A percentile compares a stretch with the other conserved stretches of the same genome.
phyloP scores from a whole-genome alignment of 805 yeast species.

The Candida silvicultrix region DNA sequence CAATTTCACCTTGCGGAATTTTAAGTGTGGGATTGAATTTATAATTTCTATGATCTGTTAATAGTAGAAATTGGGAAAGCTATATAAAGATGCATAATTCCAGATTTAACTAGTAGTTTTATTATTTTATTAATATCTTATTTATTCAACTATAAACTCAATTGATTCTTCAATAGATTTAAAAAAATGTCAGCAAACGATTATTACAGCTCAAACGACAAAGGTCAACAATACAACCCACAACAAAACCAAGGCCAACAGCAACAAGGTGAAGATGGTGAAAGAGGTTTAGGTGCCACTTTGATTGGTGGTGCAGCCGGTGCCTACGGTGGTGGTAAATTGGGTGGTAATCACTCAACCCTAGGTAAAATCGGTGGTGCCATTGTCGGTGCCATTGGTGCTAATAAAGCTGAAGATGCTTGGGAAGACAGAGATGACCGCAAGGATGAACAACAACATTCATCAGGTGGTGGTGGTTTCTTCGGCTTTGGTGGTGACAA shows the following conservation, averaged over 20 bases:
- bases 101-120: background rate
- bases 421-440: conserved; percentile 22
- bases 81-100: background rate
- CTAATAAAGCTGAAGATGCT: conserved; percentile 41
- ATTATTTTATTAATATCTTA: background rate
- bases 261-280: conserved; percentile 20
- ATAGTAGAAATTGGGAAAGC: background rate
- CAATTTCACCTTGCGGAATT: background rate
- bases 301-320: conserved; percentile 48
- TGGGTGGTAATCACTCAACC: conserved; percentile 29
- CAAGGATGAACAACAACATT: conserved; percentile 13
- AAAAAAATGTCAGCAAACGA: conserved; percentile 50
- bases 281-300: conserved; percentile 38
- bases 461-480: conserved; percentile 12
- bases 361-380: conserved; percentile 48
- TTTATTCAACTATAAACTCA: background rate
- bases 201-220: conserved; percentile 41
- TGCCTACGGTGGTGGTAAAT: conserved; percentile 43
- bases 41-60: background rate
- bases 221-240: conserved; percentile 26
- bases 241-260: conserved; percentile 6
- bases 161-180: background rate
- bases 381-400: conserved; percentile 47
- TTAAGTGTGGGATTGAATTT: background rate
- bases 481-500: conserved; percentile 7